These are phyloP conservation scores for Nicotiana sylvestris DNA, from an alignment of 257 asterid genomes.

Conservation along the genomic window DNA sequence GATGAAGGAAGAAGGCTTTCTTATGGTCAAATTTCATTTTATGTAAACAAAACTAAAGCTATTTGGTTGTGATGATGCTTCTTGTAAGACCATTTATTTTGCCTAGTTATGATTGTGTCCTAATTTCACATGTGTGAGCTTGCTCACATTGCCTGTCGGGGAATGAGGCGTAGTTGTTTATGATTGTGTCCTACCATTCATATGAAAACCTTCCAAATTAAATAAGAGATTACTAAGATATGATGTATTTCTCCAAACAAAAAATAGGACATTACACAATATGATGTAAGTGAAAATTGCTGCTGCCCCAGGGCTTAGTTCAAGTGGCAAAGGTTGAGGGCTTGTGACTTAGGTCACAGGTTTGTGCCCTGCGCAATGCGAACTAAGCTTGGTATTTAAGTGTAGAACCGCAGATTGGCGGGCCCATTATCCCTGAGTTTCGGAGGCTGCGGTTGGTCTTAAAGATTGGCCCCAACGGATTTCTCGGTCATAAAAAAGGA, in stretches of 20 bases:
- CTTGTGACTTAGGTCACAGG: too few relatives aligned
- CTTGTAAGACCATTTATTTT: neutral
- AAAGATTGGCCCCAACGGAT: too few relatives aligned
- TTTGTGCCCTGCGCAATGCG: too few relatives aligned
- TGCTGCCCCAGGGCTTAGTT: neutral
- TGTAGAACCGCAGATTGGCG: too few relatives aligned
- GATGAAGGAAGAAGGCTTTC: neutral
- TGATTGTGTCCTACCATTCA: neutral
- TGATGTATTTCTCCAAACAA: neutral
- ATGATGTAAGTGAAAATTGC: neutral
- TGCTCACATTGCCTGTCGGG: too few relatives aligned
- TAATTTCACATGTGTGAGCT: too few relatives aligned
- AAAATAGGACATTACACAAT: neutral
- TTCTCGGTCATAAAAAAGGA: too few relatives aligned
- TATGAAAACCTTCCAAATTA: neutral
- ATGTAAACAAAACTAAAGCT: neutral
- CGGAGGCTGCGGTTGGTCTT: too few relatives aligned
- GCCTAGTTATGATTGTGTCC: neutral
- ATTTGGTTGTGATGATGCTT: neutral
- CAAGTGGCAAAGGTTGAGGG: too few relatives aligned
- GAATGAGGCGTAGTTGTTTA: too few relatives aligned
- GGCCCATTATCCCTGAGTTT: too few relatives aligned
- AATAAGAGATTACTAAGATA: neutral
- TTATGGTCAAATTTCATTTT: neutral
- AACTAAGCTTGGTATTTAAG: too few relatives aligned